phyloP scores from a whole-genome alignment of 306 rosid genomes.

The Glycine tomentella region DNA sequence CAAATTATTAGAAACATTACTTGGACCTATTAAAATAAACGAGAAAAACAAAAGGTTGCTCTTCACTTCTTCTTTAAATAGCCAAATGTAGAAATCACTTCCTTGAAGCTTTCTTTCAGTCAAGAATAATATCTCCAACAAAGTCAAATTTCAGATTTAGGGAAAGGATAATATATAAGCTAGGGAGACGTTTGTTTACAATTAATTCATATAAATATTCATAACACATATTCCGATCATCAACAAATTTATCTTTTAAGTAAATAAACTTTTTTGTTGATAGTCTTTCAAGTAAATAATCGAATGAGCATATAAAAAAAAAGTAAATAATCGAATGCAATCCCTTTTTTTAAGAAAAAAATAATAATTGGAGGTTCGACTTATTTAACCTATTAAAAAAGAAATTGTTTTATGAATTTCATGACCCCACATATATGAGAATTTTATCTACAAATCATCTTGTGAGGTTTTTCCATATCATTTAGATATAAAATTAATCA shows the following conservation, averaged over 20 bases:
- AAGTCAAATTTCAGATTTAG: slow-evolving; percentile 22
- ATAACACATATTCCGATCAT: background rate
- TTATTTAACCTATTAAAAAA: background rate
- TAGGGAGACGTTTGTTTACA: background rate
- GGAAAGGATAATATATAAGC: background rate
- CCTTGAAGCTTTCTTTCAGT: background rate
- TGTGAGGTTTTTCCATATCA: background rate
- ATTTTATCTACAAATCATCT: background rate
- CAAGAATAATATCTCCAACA: slow-evolving; percentile 13
- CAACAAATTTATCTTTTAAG: background rate
- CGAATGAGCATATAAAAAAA: no score
- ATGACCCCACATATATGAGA: no score
- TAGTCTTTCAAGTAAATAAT: background rate
- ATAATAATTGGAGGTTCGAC: background rate
- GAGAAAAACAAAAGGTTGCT: background rate
- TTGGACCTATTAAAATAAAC: background rate
- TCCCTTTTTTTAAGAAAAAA: background rate
- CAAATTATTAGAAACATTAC: slow-evolving; percentile 16
- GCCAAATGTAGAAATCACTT: background rate
- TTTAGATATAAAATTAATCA: background rate
- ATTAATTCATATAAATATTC: background rate
- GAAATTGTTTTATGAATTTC: background rate
- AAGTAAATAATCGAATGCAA: no score
- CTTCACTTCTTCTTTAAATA: background rate
- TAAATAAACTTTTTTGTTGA: background rate